Base-by-base conservation (phyloP, 768 basidiomycete species). In the Suillus sp. region DNA sequence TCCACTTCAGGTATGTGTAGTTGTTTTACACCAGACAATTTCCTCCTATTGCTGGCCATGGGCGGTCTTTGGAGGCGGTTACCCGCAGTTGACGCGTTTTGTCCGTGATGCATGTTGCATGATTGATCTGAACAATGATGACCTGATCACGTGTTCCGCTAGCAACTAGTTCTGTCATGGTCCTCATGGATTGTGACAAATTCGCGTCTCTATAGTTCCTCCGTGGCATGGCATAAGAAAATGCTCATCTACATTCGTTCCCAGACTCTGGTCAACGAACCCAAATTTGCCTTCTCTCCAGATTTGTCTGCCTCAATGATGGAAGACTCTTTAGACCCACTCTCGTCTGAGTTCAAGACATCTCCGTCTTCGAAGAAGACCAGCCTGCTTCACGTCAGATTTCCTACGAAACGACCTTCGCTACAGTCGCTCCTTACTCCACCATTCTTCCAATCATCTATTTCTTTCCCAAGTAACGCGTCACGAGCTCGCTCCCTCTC, bases 391-490 rank as follows among this genome's bases (percentile, higher is more conserved):
- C 63, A 64, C 27, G 51, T 68, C 71, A 77, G 64, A 65, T 81
- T 83, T 79, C 72, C 80, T 53, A 82, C 78, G 74, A 83, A 81
- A 72, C 83, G 83, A 59, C 81, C 80, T 55, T 86, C 85, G 5
- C 71, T 86, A 62, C 83, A 84, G 69, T 79, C 83, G 63, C 77
- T 87, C 50, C 66, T 66, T 34, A 59, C 59, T 27, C 53, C 56
- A 74, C 84, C 68, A 76, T 81, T 51, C 80, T 83, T 64, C 75
- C 84, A 37, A 83, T 82, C 72, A 69, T 83, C 42, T 78, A 75
- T 60, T 71, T 61, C 69, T 43, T 62, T 70, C 73, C 69, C 62
- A 18, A 66, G 66, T 53, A 67, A 64, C 55, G 60, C 68, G 53
- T 69, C 61, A 34, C 45, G 63, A 61, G 67, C 66, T 62, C 68